A percentile compares a stretch with the other conserved stretches of the same genome.
Conservation (phyloP, 2,329 filamentous ascomycete genomes). For the Pyricularia grisea region DNA sequence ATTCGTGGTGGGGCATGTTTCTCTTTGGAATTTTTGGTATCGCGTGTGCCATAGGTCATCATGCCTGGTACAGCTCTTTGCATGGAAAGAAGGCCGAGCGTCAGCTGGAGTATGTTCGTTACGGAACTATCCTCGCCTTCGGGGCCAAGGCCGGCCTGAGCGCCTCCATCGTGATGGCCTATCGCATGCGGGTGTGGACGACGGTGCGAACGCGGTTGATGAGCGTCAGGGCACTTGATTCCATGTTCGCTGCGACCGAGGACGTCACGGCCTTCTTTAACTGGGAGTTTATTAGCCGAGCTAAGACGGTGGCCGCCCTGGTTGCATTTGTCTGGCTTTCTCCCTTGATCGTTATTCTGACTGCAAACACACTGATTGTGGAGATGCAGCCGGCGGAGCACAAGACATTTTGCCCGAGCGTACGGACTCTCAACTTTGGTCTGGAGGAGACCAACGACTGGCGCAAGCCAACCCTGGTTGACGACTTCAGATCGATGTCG, state of each 20-base stretch:
- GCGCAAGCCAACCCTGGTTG: constrained; percentile 12
- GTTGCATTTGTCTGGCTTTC: constrained; percentile 18
- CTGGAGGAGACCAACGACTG: constrained; percentile 17
- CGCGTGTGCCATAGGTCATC: constrained; percentile 24
- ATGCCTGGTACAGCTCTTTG: constrained; percentile 25
- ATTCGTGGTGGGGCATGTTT: constrained; percentile 21
- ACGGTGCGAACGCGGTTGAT: constrained; percentile 15
- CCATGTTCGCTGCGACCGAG: constrained; percentile 26
- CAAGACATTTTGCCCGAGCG: constrained; percentile 10
- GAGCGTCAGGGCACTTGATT: constrained; percentile 19
- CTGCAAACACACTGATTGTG: constrained; percentile 17
- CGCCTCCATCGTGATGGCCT: constrained; percentile 21
- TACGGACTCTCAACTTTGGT: constrained; percentile 19
- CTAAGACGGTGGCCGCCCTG: constrained; percentile 32
- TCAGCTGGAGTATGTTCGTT: constrained; percentile 27
- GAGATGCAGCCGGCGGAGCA: constrained; percentile 11
- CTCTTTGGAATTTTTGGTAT: constrained; percentile 25
- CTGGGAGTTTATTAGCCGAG: constrained; percentile 18
- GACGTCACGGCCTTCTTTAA: constrained; percentile 43
- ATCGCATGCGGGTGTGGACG: constrained; percentile 16
- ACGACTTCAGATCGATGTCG: constrained; percentile 13
- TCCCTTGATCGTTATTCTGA: constrained; percentile 19
- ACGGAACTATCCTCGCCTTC: constrained; percentile 27
- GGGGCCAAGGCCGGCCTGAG: constrained; percentile 27
- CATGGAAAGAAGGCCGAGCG: constrained; percentile 21